These are phyloP conservation scores for Pisolithus tinctorius DNA, from an alignment of 768 basidiomycete genomes.

Conservation along the genomic window DNA sequence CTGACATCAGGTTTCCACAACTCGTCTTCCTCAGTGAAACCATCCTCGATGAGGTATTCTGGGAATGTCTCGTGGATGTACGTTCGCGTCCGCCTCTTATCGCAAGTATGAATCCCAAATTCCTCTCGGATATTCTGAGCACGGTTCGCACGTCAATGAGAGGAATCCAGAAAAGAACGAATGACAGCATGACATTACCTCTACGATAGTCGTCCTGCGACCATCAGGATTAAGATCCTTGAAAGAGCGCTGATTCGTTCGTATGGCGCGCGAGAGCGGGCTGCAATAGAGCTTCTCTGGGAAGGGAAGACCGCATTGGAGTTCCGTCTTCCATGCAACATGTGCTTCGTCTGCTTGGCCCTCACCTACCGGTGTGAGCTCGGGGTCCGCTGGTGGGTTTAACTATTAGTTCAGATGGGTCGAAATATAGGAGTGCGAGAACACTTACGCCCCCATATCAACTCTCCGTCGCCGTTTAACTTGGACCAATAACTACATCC, in stretches of 20 bases:
- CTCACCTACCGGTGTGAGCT: conserved; percentile 52
- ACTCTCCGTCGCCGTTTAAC: conserved; percentile 55
- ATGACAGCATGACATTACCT: conserved; percentile 35
- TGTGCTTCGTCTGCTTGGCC: conserved; percentile 45
- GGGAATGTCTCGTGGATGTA: conserved; percentile 45
- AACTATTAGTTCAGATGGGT: not conserved
- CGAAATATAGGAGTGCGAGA: not conserved
- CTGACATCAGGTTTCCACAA: conserved; percentile 51
- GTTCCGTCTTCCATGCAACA: conserved; percentile 43
- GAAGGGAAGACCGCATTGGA: conserved; percentile 33
- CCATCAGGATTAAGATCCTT: conserved; percentile 26
- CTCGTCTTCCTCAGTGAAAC: conserved; percentile 56
- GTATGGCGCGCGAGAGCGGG: conserved; percentile 55
- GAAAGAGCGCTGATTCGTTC: conserved; percentile 52
- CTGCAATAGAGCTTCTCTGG: conserved; percentile 57
- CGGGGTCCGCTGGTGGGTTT: conserved; percentile 48
- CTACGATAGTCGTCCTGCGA: conserved; percentile 40
- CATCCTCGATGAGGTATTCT: conserved; percentile 45
- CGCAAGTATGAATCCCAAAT: conserved; percentile 65
- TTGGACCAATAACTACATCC: conserved; percentile 52
- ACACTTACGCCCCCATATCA: conserved; percentile 68
- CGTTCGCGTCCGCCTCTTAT: conserved; percentile 46
- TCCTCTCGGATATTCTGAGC: conserved; percentile 62
- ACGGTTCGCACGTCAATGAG: not conserved
- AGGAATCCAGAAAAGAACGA: not conserved